These are phyloP conservation scores for Candida rishiriensis DNA, from an alignment of 805 yeast species.

Conservation along the genomic window DNA sequence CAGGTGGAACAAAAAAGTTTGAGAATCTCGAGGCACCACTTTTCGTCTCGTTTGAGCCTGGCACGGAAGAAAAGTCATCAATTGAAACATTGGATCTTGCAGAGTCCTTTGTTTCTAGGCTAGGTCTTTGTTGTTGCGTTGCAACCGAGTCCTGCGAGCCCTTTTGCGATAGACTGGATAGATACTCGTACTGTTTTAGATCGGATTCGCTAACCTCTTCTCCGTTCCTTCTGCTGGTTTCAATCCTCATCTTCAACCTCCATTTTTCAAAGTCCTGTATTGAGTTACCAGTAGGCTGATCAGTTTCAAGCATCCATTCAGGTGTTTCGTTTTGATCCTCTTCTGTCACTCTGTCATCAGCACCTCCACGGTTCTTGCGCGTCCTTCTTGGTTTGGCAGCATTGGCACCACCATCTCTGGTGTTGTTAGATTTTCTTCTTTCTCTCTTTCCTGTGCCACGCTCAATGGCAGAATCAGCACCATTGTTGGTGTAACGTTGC, in stretches of 20 bases:
- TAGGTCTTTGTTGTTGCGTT: background rate
- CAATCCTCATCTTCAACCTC: conserved; percentile 49
- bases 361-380: conserved; percentile 20
- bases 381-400: conserved; percentile 12
- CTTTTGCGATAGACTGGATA: conserved; percentile 5
- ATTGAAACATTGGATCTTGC: background rate
- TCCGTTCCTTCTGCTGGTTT: conserved; percentile 45
- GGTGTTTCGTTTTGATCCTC: conserved; percentile 33
- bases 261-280: conserved; percentile 57
- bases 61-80: conserved; percentile 1
- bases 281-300: conserved; percentile 41
- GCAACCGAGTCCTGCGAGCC: background rate
- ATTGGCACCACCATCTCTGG: conserved; percentile 5
- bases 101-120: background rate
- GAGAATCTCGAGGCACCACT: conserved; percentile 19
- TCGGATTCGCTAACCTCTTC: conserved; percentile 31
- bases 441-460: conserved; percentile 10
- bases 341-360: too few species aligned
- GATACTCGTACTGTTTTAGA: conserved; percentile 16
- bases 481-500: conserved; percentile 7
- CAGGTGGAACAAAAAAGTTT: conserved; percentile 17
- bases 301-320: conserved; percentile 36
- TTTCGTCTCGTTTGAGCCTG: conserved; percentile 3
- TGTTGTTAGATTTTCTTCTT: conserved; percentile 13
- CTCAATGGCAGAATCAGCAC: conserved; percentile 4